Base-by-base conservation (phyloP, 2,329 filamentous ascomycete species). In the Clonostachys byssicola region DNA sequence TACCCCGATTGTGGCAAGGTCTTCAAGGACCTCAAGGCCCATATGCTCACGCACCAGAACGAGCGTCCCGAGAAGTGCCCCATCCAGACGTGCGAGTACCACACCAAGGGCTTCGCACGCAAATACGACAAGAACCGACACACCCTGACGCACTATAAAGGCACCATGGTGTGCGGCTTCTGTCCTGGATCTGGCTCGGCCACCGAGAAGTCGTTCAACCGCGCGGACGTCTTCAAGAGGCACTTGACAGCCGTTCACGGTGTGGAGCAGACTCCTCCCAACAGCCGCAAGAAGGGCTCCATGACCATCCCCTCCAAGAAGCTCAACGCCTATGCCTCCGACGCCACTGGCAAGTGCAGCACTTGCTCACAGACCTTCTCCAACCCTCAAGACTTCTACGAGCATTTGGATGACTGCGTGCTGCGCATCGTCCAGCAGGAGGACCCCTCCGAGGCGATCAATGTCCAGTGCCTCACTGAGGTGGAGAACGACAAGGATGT, bases 51-150 rank as follows among this genome's bases (percentile, higher is more conserved):
- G 0, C 92, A 96, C 66, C 89, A 94, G 67, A 87, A 83, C 49
- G 90, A 96, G 71, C 79, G 92, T 20, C 92, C 92, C 0, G 91
- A 96, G 64, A 96, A 96, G 72, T 96, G 92, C 69, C 92, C 92
- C 1, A 96, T 96, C 56, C 77, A 86, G 49, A 94, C 85, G 0
- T 96, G 92, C 73, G 90, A 95, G 60, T 96, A 96, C 68, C 86
- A 95, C 72, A 73, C 80, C 60, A 96, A 96, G 70, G 92, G 92
- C 5, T 96, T 96, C 61, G 91, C 92, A 12, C 80, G 92, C 57
- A 96, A 96, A 70, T 96, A 96, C 64, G 92, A 96, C 74, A 95
- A 95, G 78, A 96, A 96, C 70, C 77, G 92, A 41, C 92, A 96
- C 66, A 95, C 91, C 6, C 70, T 96, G 52, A 96, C 92, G 6